Conservation (phyloP, 2,329 filamentous ascomycete genomes). For the Xylariomycetidae sp. region DNA sequence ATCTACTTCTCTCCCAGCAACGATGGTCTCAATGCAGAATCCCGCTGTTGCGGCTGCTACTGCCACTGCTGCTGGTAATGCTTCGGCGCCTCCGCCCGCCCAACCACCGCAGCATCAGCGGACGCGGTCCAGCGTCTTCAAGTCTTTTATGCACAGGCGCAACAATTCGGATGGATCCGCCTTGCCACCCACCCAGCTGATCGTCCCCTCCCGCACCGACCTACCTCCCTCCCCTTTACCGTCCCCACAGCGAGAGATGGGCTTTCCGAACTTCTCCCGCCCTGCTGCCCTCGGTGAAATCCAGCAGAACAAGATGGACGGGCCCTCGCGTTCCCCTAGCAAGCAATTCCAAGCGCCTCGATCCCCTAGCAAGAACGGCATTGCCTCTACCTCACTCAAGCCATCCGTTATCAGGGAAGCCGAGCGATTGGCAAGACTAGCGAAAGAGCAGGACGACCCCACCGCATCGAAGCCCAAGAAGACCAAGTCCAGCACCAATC, state of each 20-base stretch:
- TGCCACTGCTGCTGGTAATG: constrained; percentile 8
- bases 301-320: constrained; percentile 43
- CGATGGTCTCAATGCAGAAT: constrained; percentile 23
- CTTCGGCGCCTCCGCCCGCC: constrained; percentile 2
- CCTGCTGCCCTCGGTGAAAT: constrained; percentile 49
- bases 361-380: constrained; percentile 25
- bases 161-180: constrained; percentile 39
- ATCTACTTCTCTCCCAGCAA: constrained; percentile 5
- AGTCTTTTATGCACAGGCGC: constrained; percentile 43
- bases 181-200: constrained; percentile 23
- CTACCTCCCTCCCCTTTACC: constrained; percentile 15
- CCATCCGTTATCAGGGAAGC: constrained; percentile 32
- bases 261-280: constrained; percentile 30
- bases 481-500: constrained; percentile 75
- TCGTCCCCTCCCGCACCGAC: constrained; percentile 16
- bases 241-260: constrained; percentile 23
- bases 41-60: constrained; percentile 12
- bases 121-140: constrained; percentile 44
- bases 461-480: constrained; percentile 64
- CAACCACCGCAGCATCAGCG: constrained; percentile 29
- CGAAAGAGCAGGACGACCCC: constrained; percentile 32
- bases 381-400: constrained; percentile 31
- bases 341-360: constrained; percentile 14
- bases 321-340: constrained; percentile 19
- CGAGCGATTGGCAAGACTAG: constrained; percentile 26